These are phyloP conservation scores for Debaryomyces maramus DNA, from an alignment of 805 yeast genomes.

Conservation along the genomic window DNA sequence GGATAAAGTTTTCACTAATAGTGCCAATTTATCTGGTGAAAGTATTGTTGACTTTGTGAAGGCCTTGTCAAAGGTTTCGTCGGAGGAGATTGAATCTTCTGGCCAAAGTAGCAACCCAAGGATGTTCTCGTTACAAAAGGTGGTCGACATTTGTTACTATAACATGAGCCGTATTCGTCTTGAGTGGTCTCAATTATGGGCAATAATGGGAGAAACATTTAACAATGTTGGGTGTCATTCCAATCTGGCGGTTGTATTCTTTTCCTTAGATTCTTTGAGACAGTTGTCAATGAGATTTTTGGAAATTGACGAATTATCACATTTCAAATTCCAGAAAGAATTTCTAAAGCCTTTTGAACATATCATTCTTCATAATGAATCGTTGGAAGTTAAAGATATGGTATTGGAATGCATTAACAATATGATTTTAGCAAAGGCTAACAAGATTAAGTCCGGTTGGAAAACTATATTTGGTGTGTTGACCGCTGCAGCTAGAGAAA, in stretches of 20 bases:
- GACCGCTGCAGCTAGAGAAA: conserved; percentile 66
- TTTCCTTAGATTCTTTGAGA: conserved; percentile 91
- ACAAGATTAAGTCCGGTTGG: conserved; percentile 90
- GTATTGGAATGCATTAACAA: conserved; percentile 86
- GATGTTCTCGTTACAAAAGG: conserved; percentile 88
- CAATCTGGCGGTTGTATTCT: conserved; percentile 74
- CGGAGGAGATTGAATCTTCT: conserved; percentile 88
- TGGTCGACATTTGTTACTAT: conserved; percentile 96
- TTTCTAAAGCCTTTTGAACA: conserved; percentile 88
- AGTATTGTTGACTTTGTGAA: conserved; percentile 86
- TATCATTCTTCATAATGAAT: conserved; percentile 65
- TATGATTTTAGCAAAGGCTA: conserved; percentile 75
- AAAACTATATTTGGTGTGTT: conserved; percentile 79
- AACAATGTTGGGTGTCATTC: conserved; percentile 79
- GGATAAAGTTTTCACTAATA: conserved; percentile 84
- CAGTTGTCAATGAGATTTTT: conserved; percentile 91
- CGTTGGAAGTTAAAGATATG: conserved; percentile 78
- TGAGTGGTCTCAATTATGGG: conserved; percentile 97
- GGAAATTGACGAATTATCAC: conserved; percentile 90
- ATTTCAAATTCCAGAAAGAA: conserved; percentile 93
- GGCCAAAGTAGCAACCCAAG: conserved; percentile 82
- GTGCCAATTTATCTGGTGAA: conserved; percentile 73
- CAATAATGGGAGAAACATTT: conserved; percentile 86
- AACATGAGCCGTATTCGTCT: conserved; percentile 95
- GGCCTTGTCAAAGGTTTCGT: conserved; percentile 82